phyloP scores from a whole-genome alignment of 441 rosid species.

The Caryocar brasiliense region DNA sequence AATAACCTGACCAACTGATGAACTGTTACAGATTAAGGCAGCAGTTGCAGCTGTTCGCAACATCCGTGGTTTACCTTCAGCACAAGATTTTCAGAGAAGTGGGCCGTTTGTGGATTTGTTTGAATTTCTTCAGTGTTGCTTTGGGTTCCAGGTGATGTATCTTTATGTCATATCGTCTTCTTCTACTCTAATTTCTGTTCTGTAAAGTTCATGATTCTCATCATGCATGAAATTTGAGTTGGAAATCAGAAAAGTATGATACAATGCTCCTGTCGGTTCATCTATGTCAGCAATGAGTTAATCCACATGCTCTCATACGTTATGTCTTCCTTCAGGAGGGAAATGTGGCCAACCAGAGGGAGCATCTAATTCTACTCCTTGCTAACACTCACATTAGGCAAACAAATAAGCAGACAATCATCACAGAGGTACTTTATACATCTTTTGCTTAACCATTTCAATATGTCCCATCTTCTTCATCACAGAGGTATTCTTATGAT shows the following conservation, averaged over 20 bases:
- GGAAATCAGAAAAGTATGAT: conserved; percentile 1
- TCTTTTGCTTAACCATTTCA: conserved; percentile 4
- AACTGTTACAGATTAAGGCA: conserved; percentile 60
- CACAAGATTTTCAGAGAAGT: conserved; percentile 40
- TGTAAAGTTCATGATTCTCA: background rate
- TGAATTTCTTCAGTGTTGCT: conserved; percentile 70
- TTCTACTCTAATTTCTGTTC: background rate
- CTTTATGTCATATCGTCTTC: background rate
- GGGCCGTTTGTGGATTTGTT: conserved; percentile 59
- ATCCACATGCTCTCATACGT: background rate
- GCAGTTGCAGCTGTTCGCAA: conserved; percentile 65
- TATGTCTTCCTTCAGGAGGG: conserved; percentile 48
- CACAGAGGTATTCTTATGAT: conserved; percentile 14
- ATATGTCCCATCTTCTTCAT: background rate
- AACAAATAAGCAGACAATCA: conserved; percentile 41
- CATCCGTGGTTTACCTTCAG: conserved; percentile 53
- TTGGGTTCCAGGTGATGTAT: conserved; percentile 78
- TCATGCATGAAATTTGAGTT: conserved; percentile 1
- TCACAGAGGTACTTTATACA: conserved; percentile 37
- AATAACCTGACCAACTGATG: conserved; percentile 16
- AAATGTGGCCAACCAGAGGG: conserved; percentile 88
- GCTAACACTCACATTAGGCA: conserved; percentile 61
- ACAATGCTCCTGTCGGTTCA: background rate
- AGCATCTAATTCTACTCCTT: conserved; percentile 82
- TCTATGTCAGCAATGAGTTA: conserved; percentile 1